Evolutionary conservation across 192 early-diverging fungal genomes (phyloP), one percentile per base, ranked within the genome.

Genomic region (Diversispora eburnea): DNA sequence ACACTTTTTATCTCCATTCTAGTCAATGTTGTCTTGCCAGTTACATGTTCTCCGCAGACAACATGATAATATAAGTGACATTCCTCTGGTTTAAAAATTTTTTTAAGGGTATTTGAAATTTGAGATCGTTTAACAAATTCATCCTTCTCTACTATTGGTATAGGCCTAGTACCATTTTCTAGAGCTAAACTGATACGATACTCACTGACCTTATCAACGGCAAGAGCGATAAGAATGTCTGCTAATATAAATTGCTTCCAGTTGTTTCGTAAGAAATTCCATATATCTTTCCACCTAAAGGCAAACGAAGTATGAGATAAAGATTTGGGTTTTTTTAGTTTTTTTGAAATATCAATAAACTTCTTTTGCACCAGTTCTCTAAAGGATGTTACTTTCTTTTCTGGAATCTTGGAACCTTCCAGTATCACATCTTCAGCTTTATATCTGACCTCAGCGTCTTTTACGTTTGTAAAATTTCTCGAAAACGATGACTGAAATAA

Each of bases 11-110:
- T 3, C 17, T 25, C 73, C 12, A 48, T 55, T 43, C 15, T 74
- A 33, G 33, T 12, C 59, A 74, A n/a, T 51, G 49, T 67, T 5
- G 73, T 74, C 25, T 74, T 67, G 22, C 73, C 73, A 3, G 73
- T 74, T 66, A 61, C 73, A 8, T 54, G 62, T 19, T 74, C 60
- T 22, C 73, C 73, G 49, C 49, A 59, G 17, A 74, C 13, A 7
- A 42, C 39, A 47, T 46, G 13, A 13, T 74, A 74, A 66, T 3
- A 13, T 3, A 8, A n/a, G 3, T 42, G 43, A 42, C 2, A 3
- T 64, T 56, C 12, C 5, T 19, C 61, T 22, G 73, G 61, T 42
- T 74, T 4, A 65, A 74, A 51, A 56, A 74, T 49, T 49, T 48
- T 41, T 54, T 67, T 46, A 19, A 74, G 62, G 4, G 72, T 1